Evolutionary conservation across 1,284 basidiomycete species (phyloP).

Genomic region (Naganishia sp.): DNA sequence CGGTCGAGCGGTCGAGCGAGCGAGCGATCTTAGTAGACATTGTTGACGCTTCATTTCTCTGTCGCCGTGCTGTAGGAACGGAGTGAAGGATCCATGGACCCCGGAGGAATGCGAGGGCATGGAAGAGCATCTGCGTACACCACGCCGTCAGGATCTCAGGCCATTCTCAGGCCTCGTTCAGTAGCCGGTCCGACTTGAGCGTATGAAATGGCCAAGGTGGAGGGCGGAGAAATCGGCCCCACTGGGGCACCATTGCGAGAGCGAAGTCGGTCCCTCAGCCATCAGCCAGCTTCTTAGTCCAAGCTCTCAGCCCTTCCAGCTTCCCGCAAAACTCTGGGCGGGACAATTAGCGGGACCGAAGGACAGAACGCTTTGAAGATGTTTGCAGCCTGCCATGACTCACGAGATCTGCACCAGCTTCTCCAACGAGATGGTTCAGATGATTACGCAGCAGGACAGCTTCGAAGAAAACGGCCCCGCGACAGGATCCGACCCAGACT

Average conservation of each 20-base stretch:
- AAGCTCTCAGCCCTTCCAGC: not conserved
- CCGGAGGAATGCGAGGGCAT: too few relatives aligned
- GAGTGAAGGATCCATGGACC: too few relatives aligned
- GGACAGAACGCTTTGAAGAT: not conserved
- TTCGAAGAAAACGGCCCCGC: too few relatives aligned
- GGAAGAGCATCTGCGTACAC: too few relatives aligned
- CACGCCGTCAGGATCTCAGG: too few relatives aligned
- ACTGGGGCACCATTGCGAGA: not conserved
- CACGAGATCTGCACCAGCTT: not conserved
- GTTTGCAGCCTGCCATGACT: too few relatives aligned
- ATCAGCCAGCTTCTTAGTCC: too few relatives aligned
- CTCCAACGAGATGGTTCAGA: not conserved
- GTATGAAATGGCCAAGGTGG: not conserved
- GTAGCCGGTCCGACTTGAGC: not conserved
- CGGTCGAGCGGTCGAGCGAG: too few relatives aligned
- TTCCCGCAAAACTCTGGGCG: not conserved
- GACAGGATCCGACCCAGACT: not conserved
- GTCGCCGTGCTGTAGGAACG: too few relatives aligned
- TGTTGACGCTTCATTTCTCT: too few relatives aligned
- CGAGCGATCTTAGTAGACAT: too few relatives aligned
- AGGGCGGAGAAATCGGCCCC: conserved; percentile 2
- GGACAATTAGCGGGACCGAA: not conserved
- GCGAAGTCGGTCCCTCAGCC: not conserved
- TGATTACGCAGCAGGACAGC: not conserved
- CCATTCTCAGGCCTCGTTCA: too few relatives aligned